These are phyloP conservation scores for Citrus mangshanensis DNA, from an alignment of 345 rosid species.

Conservation along the genomic window DNA sequence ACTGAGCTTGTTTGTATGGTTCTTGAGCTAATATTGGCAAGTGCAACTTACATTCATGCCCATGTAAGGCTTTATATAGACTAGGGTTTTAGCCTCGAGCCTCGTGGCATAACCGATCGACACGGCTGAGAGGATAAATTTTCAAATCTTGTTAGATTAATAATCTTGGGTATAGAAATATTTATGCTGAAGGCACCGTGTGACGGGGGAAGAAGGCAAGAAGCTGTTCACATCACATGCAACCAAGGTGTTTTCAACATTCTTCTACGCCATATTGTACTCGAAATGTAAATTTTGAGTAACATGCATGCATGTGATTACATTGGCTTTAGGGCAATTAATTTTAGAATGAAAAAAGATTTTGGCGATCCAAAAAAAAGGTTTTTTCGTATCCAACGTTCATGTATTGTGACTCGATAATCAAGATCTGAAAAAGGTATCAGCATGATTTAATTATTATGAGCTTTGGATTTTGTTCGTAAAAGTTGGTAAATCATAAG, in stretches of 20 bases:
- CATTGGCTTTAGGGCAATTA: constrained; percentile 24
- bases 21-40: neutral
- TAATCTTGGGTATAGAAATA: neutral
- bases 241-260: constrained; percentile 21
- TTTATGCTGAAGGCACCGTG: constrained; percentile 13
- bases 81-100: neutral
- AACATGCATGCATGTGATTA: constrained; percentile 42
- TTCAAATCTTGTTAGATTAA: neutral
- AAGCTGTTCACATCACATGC: constrained; percentile 32
- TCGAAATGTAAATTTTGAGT: neutral
- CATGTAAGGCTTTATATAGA: constrained; percentile 24
- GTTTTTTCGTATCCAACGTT: constrained; percentile 1
- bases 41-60: neutral
- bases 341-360: neutral
- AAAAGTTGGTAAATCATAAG: neutral
- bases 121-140: constrained; percentile 6
- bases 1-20: neutral
- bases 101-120: constrained; percentile 10
- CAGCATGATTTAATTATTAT: neutral
- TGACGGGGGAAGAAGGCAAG: constrained; percentile 12
- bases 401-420: neutral
- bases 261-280: constrained; percentile 20
- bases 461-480: neutral
- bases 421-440: neutral
- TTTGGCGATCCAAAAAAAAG: constrained; percentile 21